Evolutionary conservation across 2,329 filamentous ascomycete species (phyloP).

Genomic region (Myriangium duriaei): DNA sequence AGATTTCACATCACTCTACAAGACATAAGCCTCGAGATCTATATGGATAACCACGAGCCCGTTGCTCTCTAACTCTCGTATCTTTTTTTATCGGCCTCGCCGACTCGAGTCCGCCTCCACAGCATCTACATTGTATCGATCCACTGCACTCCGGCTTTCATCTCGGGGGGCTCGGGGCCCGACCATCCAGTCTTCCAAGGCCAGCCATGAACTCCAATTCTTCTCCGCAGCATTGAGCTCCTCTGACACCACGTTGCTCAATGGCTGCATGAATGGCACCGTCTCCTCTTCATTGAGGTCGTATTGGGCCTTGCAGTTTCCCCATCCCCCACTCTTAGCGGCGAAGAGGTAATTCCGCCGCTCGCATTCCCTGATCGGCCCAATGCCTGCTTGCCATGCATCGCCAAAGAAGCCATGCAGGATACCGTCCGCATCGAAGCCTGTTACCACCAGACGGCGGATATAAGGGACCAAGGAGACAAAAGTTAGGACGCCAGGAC

Average conservation of each 20-base stretch:
- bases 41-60: no score
- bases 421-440: slow-evolving; percentile 76
- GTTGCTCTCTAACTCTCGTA: no score
- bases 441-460: slow-evolving; percentile 77
- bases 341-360: slow-evolving; percentile 90
- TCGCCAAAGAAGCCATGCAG: slow-evolving; percentile 96
- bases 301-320: slow-evolving; percentile 78
- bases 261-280: slow-evolving; percentile 73
- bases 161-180: slow-evolving; percentile 56
- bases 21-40: no score
- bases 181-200: slow-evolving; percentile 99
- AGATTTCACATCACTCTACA: no score
- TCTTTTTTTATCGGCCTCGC: background rate
- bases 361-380: slow-evolving; percentile 75
- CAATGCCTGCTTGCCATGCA: slow-evolving; percentile 70
- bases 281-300: slow-evolving; percentile 66
- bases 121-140: background rate
- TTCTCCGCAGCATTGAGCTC: slow-evolving; percentile 76
- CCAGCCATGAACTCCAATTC: slow-evolving; percentile 87
- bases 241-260: slow-evolving; percentile 61
- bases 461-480: slow-evolving; percentile 80
- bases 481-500: slow-evolving; percentile 18
- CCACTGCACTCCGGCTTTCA: background rate
- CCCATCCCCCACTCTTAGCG: slow-evolving; percentile 84
- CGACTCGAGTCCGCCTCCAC: background rate